Evolutionary conservation across 108 stramenopile species (phyloP), one percentile per base, ranked within the genome.

Genomic region (Fragilaria radians): DNA sequence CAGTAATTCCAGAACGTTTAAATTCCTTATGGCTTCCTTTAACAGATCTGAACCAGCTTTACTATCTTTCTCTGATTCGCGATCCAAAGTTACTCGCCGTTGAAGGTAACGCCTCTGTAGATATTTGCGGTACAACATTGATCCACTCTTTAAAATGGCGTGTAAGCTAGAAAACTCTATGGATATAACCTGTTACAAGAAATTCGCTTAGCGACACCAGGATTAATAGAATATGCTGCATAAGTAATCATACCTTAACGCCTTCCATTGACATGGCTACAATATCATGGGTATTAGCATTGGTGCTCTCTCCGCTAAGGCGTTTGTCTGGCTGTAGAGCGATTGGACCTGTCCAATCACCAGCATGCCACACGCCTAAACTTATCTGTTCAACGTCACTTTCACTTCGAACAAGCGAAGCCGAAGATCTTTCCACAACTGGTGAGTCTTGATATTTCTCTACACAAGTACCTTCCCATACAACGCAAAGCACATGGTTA

Each of bases 261-360:
- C 90, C 90, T 32, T 88, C 83, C 1, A 68, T 65, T 18, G 90
- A 87, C 71, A 85, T 76, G 34, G 90, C 90, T 47, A 91, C 86
- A 32, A 91, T 70, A 58, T 91, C 85, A 36, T 77, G 80, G 19
- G 72, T 26, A 30, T 22, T 42, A 59, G 83, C 80, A 2, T 57
- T 49, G 23, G 72, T 67, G 52, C 84, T 88, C 29, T 83, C 90
- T 1, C 90, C 84, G 59, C 79, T 85, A 11, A 86, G 59, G 21
- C 69, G 60, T 56, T 73, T 67, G 34, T 88, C 82, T 17, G 86
- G 82, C 71, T 88, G 83, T 46, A 88, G 61, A 17, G 76, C 51
- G 1, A 72, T 48, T 22, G 86, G 86, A 2, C 86, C 81, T 28
- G 83, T 88, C 86, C 86, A 88, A 59, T 88, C 86, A 17, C 86